Evolutionary conservation across 257 asterid species (phyloP), one percentile per base, ranked within the genome.

Genomic region (Forsythia viridissima): DNA sequence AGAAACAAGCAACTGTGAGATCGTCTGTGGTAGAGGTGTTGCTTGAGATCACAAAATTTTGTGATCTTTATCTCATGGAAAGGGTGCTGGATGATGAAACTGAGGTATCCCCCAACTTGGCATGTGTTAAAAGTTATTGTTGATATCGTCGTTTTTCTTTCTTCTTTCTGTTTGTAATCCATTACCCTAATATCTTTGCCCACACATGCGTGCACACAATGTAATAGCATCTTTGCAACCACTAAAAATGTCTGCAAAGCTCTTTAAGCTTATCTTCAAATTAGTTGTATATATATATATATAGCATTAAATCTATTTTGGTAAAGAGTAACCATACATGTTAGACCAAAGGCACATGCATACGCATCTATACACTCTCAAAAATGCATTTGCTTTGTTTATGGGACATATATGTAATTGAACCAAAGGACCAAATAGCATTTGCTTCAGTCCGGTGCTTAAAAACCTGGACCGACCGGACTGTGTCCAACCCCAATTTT

Each of bases 31-130:
- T 91, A 18, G 96, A 93, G 88, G 89, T 93, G 79, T 87, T 95
- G 89, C 96, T 89, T 51, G 99, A 95, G 82, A 82, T 95, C 87
- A 92, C 98, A 6, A 93, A 93, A 85, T 92, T 83, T 78, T 92
- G 96, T 79, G 99, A 95, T 88, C 92, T 95, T 74, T 95, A 95
- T 91, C 94, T 95, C 77, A 95, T 95, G 99, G 99, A 95, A 77
- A 88, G 93, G 79, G 97, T 95, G 77, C 85, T 95, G 82, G 97
- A 95, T 81, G 99, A 93, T 70, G 94, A 89, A 82, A 92, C 92
- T 68, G 99, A 90, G 84, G 99, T 95, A 81, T 63, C 71, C 78
- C 79, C 74, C 65, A 77, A 70, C 55, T 41, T 78, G n/a, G n/a
- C 34, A 20, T 61, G 65, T 36, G 8, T 63, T 55, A 75, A 16